Conservation (phyloP, 1,139 yeast genomes). For the Pichia sp. region DNA sequence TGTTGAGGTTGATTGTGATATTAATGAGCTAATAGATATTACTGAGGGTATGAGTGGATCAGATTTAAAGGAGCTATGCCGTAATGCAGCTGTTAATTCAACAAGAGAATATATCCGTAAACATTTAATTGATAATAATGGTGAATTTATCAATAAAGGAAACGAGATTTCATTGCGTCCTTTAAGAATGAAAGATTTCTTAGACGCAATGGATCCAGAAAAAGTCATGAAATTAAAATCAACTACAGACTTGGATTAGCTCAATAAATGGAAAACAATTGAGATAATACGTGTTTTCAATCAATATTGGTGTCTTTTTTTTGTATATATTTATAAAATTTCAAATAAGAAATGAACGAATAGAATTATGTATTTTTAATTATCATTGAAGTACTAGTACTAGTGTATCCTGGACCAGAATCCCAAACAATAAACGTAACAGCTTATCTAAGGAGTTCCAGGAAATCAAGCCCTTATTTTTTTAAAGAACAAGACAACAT, state of each 20-base stretch:
- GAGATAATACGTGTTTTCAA: neutral
- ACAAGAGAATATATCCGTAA: conserved; percentile 74
- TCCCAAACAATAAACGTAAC: conserved; percentile 6
- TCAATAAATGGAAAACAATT: neutral
- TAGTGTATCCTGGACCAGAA: conserved; percentile 8
- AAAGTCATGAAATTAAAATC: conserved; percentile 29
- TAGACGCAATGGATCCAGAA: conserved; percentile 32
- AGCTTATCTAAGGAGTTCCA: conserved; percentile 7
- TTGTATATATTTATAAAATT: neutral
- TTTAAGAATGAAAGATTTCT: conserved; percentile 41
- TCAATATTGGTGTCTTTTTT: neutral
- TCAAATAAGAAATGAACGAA: neutral
- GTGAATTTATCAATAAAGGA: conserved; percentile 33
- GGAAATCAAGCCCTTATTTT: conserved; percentile 7
- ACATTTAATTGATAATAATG: conserved; percentile 34
- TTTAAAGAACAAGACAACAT: conserved; percentile 6
- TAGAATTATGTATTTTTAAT: neutral
- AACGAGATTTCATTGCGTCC: conserved; percentile 38
- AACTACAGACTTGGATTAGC: conserved; percentile 18
- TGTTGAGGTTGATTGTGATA: conserved; percentile 59
- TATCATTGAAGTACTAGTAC: neutral
- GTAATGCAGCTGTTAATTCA: conserved; percentile 89
- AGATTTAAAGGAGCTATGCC: conserved; percentile 81
- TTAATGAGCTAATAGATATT: conserved; percentile 50
- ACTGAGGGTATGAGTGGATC: conserved; percentile 86